Evolutionary conservation across 2,329 filamentous ascomycete species (phyloP).

Genomic region (Polychaeton citri): DNA sequence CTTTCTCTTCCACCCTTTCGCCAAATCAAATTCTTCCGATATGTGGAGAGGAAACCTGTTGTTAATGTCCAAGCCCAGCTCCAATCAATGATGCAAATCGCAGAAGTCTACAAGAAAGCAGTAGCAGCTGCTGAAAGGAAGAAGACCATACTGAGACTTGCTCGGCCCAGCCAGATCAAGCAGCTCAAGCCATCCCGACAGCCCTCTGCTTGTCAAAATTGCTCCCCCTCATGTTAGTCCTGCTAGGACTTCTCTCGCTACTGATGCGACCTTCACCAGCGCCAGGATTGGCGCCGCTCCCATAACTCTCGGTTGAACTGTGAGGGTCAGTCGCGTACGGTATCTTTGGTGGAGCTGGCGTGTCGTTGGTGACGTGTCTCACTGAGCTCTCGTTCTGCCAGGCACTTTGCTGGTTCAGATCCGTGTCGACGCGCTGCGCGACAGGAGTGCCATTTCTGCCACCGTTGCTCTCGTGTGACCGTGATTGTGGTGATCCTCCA

Average conservation of each 20-base stretch:
- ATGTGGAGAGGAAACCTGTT: no score
- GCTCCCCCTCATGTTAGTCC: constrained; percentile 12
- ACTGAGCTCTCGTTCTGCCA: constrained; percentile 78
- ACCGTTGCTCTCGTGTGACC: constrained; percentile 6
- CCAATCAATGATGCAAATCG: no score
- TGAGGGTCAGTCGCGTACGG: constrained; percentile 16
- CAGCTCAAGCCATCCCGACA: constrained; percentile 10
- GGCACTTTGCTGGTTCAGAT: constrained; percentile 55
- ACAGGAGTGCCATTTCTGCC: constrained; percentile 29
- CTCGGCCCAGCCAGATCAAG: no score
- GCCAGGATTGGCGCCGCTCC: no score
- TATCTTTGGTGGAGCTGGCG: constrained; percentile 13
- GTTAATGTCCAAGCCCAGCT: no score
- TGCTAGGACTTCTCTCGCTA: constrained; percentile 12
- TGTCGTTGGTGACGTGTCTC: constrained; percentile 46
- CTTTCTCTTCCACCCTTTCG: no score
- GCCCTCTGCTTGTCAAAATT: constrained; percentile 15
- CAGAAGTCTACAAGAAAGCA: no score
- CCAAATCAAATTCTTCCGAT: no score
- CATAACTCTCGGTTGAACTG: constrained; percentile 16
- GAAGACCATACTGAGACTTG: no score
- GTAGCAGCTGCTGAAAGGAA: no score
- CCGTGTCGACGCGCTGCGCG: constrained; percentile 69
- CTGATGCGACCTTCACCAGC: neutral
- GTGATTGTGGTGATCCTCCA: constrained; percentile 6